Evolutionary conservation across 2,329 filamentous ascomycete species (phyloP).

Genomic region (Pseudogymnoascus sp.): DNA sequence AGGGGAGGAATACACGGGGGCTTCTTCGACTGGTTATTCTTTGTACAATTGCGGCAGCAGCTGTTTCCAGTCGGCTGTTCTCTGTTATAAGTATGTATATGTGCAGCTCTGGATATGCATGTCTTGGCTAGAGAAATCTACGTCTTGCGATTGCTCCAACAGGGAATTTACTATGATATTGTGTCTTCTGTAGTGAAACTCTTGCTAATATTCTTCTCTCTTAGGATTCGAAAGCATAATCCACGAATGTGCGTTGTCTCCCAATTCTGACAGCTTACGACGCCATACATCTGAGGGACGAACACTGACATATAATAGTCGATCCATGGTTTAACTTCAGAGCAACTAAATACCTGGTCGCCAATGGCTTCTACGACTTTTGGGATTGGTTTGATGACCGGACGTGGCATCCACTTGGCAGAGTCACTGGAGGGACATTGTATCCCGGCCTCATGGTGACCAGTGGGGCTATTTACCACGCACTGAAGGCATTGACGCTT

Average conservation of each 20-base stretch:
- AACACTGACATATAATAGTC: slow-evolving; percentile 51
- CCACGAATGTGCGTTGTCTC: slow-evolving; percentile 78
- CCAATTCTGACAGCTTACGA: slow-evolving; percentile 4
- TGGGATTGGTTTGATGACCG: slow-evolving; percentile 99
- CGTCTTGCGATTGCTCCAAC: neutral
- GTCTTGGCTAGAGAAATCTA: slow-evolving; percentile 5
- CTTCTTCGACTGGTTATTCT: slow-evolving; percentile 87
- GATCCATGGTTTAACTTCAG: slow-evolving; percentile 99
- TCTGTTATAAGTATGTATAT: slow-evolving; percentile 82
- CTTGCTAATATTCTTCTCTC: slow-evolving; percentile 27
- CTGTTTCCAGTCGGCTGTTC: slow-evolving; percentile 89
- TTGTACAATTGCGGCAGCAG: slow-evolving; percentile 80
- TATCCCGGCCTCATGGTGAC: slow-evolving; percentile 99
- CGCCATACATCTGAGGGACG: slow-evolving; percentile 18
- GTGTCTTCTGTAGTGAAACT: slow-evolving; percentile 2
- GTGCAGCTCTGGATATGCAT: slow-evolving; percentile 12
- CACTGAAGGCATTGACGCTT: slow-evolving; percentile 78
- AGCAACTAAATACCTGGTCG: slow-evolving; percentile 93
- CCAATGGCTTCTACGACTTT: slow-evolving; percentile 96
- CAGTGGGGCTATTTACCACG: slow-evolving; percentile 92
- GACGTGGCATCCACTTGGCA: slow-evolving; percentile 98
- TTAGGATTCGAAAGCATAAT: slow-evolving; percentile 97
- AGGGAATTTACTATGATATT: neutral
- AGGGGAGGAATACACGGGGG: slow-evolving; percentile 73
- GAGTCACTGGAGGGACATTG: slow-evolving; percentile 96